These are phyloP conservation scores for Diversispora eburnea DNA, from an alignment of 192 early-diverging fungal genomes.

Conservation along the genomic window DNA sequence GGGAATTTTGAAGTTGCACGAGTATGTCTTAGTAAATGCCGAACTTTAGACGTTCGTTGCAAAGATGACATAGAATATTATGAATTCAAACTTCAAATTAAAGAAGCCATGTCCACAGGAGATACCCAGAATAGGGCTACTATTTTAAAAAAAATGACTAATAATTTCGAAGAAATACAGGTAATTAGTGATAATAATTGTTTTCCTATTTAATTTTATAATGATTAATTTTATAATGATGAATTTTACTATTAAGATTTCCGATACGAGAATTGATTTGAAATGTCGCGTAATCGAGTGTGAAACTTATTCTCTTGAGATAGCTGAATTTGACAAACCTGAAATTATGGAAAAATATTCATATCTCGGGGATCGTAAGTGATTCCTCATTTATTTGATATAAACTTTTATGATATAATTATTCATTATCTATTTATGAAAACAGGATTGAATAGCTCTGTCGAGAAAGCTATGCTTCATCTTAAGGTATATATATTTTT, in stretches of 20 bases:
- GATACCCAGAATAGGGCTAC: constrained; percentile 26
- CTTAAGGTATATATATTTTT: too few relatives aligned
- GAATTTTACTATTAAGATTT: background rate
- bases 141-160: constrained; percentile 19
- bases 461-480: too few relatives aligned
- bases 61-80: constrained; percentile 29
- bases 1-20: constrained; percentile 55
- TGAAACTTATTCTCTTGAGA: too few relatives aligned
- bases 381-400: too few relatives aligned
- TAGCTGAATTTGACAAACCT: too few relatives aligned
- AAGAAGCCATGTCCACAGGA: constrained; percentile 15
- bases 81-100: constrained; percentile 32
- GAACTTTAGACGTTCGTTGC: constrained; percentile 29
- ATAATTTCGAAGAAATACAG: constrained; percentile 28
- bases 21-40: constrained; percentile 40
- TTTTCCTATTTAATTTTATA: background rate
- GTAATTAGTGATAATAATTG: background rate
- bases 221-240: background rate
- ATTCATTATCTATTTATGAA: too few relatives aligned
- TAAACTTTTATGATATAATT: too few relatives aligned
- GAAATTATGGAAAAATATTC: too few relatives aligned
- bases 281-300: too few relatives aligned
- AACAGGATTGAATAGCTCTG: too few relatives aligned
- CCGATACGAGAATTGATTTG: too few relatives aligned
- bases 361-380: too few relatives aligned